Conservation (phyloP, 257 asterid species). For the Penstemon barbatus region DNA sequence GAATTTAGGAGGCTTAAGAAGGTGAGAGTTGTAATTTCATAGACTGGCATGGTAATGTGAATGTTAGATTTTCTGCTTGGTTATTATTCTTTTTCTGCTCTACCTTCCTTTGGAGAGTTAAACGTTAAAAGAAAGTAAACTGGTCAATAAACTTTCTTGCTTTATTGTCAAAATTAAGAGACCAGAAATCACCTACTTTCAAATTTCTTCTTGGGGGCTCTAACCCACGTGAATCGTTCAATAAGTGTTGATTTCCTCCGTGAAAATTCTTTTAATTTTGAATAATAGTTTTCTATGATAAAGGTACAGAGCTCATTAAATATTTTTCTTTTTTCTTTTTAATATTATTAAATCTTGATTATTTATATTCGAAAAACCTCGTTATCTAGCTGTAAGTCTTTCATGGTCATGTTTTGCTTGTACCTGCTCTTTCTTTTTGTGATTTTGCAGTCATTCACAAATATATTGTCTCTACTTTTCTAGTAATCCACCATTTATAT, state of each 20-base stretch:
- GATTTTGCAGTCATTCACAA: constrained; percentile 18
- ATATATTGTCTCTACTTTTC: background rate
- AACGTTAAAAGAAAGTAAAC: constrained; percentile 4
- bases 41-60: constrained; percentile 14
- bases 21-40: constrained; percentile 45
- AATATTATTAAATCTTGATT: background rate
- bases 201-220: background rate
- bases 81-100: background rate
- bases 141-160: background rate
- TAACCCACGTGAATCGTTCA: background rate
- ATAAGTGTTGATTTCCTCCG: background rate
- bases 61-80: background rate
- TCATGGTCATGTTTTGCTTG: constrained; percentile 18
- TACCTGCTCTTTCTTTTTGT: constrained; percentile 20
- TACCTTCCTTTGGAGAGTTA: background rate
- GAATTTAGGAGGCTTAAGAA: constrained; percentile 85
- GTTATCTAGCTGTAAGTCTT: background rate
- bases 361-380: constrained; percentile 12
- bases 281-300: constrained; percentile 11
- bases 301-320: constrained; percentile 8
- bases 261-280: constrained; percentile 7
- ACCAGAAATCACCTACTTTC: background rate
- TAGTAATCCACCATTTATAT: background rate
- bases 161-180: constrained; percentile 1
- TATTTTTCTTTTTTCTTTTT: background rate